Base-by-base conservation (phyloP, 768 basidiomycete species). In the Podaxis sp. region DNA sequence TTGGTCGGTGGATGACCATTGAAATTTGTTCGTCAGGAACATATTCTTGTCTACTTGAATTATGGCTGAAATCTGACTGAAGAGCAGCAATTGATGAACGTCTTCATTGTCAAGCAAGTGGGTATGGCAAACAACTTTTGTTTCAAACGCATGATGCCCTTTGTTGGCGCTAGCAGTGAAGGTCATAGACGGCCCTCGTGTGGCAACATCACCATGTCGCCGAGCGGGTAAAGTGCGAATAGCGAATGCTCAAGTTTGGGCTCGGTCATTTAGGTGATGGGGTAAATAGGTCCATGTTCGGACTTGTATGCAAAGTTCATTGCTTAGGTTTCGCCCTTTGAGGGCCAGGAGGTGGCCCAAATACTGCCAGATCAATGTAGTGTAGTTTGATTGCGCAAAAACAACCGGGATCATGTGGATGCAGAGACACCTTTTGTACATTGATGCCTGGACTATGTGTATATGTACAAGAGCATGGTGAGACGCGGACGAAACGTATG, bases 61-160 rank as follows among this genome's bases (percentile, higher is more conserved):
- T 91, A 89, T 74, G 74, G 74, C 93, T 21, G 95, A 97, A 90
- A 90, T 64, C 88, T 89, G 0, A 80, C 90, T 0, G 94, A 97
- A 68, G 95, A 98, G 69, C 90, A 91, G 68, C 85, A 92, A 7
- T 79, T 94, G 36, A 85, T 95, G 77, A 89, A 86, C 62, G 84
- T 91, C 11, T 99, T 98, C 27, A 5, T 27, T 27, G 27, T 27
- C 79, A 21, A 94, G 70, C 93, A 95, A 72, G 95, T 98, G 1
- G 96, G 98, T 69, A 86, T 98, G 82, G 88, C 90, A n/a, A 97
- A 98, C 76, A 97, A 98, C 76, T 98, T 98, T 71, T 98, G 98
- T 75, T 98, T 98, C 74, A 94, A 32, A 32, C 32, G 0, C 32
- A 32, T 9, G 32, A 32, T 32, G 0, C 7, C 32, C 2, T 1